Percentiles rank a stretch among this genome's conserved stretches.
Evolutionary conservation across 1,139 yeast species (phyloP).

Genomic region (Meyerozyma carpophila): DNA sequence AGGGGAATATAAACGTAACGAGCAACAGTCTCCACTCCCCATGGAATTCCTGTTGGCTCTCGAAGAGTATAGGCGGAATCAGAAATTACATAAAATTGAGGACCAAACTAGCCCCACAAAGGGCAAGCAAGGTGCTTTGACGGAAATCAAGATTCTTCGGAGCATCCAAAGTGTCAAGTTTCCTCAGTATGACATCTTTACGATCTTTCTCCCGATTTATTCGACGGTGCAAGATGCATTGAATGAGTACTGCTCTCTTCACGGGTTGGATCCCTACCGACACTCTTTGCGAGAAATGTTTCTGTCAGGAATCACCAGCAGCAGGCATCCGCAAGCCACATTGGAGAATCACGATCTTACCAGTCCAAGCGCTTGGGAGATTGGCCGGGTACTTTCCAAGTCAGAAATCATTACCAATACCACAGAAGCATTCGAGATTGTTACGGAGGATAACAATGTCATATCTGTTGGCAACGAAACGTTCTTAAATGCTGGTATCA

Average conservation of each 20-base stretch:
- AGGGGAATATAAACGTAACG: slow-evolving; percentile 28
- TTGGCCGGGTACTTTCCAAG: not conserved
- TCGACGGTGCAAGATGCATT: slow-evolving; percentile 28
- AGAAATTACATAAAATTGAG: slow-evolving; percentile 1
- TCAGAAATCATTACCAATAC: not conserved
- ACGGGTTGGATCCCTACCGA: slow-evolving; percentile 22
- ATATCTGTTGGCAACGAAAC: slow-evolving; percentile 7
- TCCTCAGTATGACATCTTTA: not conserved
- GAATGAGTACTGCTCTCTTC: slow-evolving; percentile 26
- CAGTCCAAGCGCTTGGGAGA: not conserved
- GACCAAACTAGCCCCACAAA: slow-evolving; percentile 3
- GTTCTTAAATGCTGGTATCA: slow-evolving; percentile 17
- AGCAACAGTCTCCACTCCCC: slow-evolving; percentile 51
- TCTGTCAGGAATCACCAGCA: not conserved
- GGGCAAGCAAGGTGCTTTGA: not conserved
- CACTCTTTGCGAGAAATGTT: slow-evolving; percentile 16
- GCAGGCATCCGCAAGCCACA: not conserved
- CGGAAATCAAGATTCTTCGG: not conserved
- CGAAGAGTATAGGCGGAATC: not conserved
- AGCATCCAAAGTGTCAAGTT: not conserved
- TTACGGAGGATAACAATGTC: not conserved
- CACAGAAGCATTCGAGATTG: not conserved
- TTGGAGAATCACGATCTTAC: not conserved
- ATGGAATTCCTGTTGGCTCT: slow-evolving; percentile 19
- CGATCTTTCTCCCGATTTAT: slow-evolving; percentile 4